Percentiles rank a stretch among this genome's conserved stretches.
Conservation (phyloP, 352 stramenopile species). For the Phytophthora parvispora region DNA sequence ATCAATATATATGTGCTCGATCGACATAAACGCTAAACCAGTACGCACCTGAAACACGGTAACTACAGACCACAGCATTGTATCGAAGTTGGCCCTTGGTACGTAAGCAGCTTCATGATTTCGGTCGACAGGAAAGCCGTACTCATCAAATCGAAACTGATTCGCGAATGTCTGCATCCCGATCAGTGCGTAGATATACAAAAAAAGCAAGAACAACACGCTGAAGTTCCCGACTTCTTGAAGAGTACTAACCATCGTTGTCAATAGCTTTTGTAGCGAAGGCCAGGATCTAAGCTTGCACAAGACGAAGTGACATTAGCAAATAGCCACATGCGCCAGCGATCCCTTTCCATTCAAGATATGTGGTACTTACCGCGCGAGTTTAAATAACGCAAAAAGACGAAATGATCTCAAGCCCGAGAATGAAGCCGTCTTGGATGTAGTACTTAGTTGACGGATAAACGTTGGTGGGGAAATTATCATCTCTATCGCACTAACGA, state of each 20-base stretch:
- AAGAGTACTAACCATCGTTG: slow-evolving; percentile 92
- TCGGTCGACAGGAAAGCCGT: slow-evolving; percentile 54
- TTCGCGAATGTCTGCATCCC: slow-evolving; percentile 96
- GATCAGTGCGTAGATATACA: slow-evolving; percentile 95
- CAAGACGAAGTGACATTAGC: background rate
- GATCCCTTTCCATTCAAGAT: too few relatives aligned
- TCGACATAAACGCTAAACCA: background rate
- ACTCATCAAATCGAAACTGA: slow-evolving; percentile 89
- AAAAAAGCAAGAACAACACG: slow-evolving; percentile 94
- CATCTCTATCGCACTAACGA: slow-evolving; percentile 50
- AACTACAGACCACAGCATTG: slow-evolving; percentile 72
- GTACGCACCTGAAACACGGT: slow-evolving; percentile 72
- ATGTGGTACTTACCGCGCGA: slow-evolving; percentile 62
- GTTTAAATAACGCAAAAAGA: slow-evolving; percentile 93
- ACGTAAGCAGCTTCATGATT: slow-evolving; percentile 45
- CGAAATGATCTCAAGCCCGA: slow-evolving; percentile 90
- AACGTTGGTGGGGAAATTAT: slow-evolving; percentile 56
- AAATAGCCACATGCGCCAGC: too few relatives aligned
- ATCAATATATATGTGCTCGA: background rate
- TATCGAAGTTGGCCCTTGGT: slow-evolving; percentile 75
- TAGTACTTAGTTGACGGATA: slow-evolving; percentile 20
- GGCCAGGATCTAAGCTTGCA: slow-evolving; percentile 78
- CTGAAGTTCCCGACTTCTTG: slow-evolving; percentile 94
- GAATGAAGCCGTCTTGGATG: slow-evolving; percentile 48
- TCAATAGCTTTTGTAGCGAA: slow-evolving; percentile 92